phyloP scores from a whole-genome alignment of 768 basidiomycete species.

The Lactifluus echinatus region DNA sequence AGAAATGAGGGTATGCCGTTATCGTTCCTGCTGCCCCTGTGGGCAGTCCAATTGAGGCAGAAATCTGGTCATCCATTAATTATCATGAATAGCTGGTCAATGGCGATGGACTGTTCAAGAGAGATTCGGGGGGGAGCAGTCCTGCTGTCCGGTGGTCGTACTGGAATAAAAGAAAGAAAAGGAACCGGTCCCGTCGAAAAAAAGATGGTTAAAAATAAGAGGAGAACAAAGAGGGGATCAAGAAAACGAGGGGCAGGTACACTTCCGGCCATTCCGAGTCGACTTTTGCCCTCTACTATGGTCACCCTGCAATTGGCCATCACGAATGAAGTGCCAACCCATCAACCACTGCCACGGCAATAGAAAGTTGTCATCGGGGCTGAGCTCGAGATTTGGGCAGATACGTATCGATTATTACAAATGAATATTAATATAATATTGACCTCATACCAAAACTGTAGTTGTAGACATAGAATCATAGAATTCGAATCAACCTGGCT shows the following conservation, averaged over 20 bases:
- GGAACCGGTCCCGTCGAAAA: constrained; percentile 16
- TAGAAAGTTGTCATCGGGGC: constrained; percentile 5
- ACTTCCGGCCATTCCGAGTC: no score
- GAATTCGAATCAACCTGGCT: background rate
- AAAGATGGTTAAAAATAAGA: constrained; percentile 2
- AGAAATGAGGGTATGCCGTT: background rate
- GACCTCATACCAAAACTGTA: no score
- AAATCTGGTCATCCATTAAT: no score
- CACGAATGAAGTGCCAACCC: no score
- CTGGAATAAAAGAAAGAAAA: constrained; percentile 19
- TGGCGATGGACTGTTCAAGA: constrained; percentile 22
- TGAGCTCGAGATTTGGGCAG: no score
- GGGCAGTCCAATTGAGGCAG: background rate
- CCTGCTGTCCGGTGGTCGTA: constrained; percentile 28
- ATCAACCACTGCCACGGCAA: background rate
- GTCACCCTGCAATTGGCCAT: no score
- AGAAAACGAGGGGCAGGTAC: background rate
- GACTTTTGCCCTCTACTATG: no score
- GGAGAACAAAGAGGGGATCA: constrained; percentile 2
- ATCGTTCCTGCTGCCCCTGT: background rate
- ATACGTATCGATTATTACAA: no score
- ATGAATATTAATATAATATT: no score
- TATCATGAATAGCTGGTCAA: background rate
- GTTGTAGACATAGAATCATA: no score
- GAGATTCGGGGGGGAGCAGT: constrained; percentile 27